Evolutionary conservation across 1,284 basidiomycete genomes (phyloP), one percentile per base, ranked within the genome.

Genomic region (Cryptococcus sp.): DNA sequence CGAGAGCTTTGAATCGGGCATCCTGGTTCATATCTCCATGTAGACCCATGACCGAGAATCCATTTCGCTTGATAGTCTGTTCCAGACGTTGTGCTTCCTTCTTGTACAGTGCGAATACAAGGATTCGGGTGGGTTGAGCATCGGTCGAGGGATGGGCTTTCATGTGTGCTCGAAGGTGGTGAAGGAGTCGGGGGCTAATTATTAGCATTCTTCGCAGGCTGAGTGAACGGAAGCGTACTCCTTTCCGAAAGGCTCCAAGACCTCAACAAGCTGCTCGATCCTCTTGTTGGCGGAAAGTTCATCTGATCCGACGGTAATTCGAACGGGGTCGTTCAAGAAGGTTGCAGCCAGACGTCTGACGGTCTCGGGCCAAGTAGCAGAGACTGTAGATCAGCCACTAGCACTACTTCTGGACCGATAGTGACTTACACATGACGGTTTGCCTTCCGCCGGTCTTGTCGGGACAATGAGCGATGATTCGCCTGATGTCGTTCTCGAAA

Each of bases 61-160:
- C 91, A 36, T 85, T 83, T 41, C 85, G 79, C 49, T 81, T 78
- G 18, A 99, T 83, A 61, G 84, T 88, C 63, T 83, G 79, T 70
- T 93, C 91, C 3, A 99, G 85, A 16, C 96, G 83, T 44, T 88
- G 83, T 1, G 93, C 90, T 76, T 99, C 92, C 73, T 92, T 94
- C 78, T 99, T 99, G 81, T 99, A 99, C 44, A 98, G 80, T 1
- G 89, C 94, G 73, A 99, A 99, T 42, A 98, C 83, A 42, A 99
- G 83, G 54, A 92, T 84, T 50, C 90, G 88, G 11, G 86, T 79
- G 2, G 80, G 73, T 45, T 67, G 70, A 61, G 68, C 74, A 18
- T 63, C 44, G 18, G 67, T 56, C 31, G 67, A 70, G 25, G 74
- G 71, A 61, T 74, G 61, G 3, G 61, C 67, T 46, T 78, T 81